Base-by-base conservation (phyloP, 148 eudicot genomes). In the Cornus florida region DNA sequence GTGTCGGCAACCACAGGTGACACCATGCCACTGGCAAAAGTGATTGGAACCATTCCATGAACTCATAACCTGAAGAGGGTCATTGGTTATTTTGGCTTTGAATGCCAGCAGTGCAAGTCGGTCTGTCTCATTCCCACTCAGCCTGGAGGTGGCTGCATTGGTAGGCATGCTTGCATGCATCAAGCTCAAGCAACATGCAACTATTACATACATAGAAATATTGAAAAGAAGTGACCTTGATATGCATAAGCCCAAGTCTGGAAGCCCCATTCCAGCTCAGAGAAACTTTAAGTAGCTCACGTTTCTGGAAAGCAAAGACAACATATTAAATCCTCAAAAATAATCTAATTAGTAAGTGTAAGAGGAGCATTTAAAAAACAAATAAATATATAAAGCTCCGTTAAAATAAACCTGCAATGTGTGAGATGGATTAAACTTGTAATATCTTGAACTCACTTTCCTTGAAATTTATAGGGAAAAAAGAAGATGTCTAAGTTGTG, bases 111-210 rank as follows among this genome's bases (percentile, higher is more conserved):
- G 24, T 3, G 66, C 24, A 62, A 62, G 66, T 62, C 24, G 66
- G 8, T 62, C 66, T n/a, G 66, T 62, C 9, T 62, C 66, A 20
- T 20, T 62, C 1, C 66, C 66, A 2, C 4, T 6, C 3, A 17
- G 24, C 66, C 62, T 13, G 6, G 72, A 66, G 68, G 78, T 62
- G 22, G 33, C 23, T 16, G 46, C 8, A 24, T 57, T n/a, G 57
- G 70, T 59, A 12, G 33, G 50, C 32, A 50, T 10, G 64, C 46
- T 64, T 1, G 60, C 67, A 16, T 66, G 57, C 22, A 67, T 35
- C 59, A 67, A 76, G 17, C 24, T 76, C 59, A 66, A 8, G 43
- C 59, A 77, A 68, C 32, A 77, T 75, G 39, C n/a, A 46, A 50
- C 35, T 46, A 50, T 31, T 17, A 62, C 23, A 50, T 23, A 39